Base-by-base conservation (phyloP, 225 moss, liverwort and hornwort species). In the Sphagnum tenellum region DNA sequence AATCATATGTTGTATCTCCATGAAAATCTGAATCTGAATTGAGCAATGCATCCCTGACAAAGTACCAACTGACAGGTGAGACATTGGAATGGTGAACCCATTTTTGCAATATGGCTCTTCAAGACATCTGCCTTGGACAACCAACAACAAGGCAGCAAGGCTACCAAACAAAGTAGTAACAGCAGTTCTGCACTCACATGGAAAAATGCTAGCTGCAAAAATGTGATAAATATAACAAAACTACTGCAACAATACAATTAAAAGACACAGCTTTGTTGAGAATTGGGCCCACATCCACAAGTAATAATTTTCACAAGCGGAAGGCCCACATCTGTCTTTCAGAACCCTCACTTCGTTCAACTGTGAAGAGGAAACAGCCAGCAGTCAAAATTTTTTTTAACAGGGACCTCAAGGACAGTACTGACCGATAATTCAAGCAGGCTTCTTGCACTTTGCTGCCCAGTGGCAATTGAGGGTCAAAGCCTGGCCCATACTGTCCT, bases 401-500 rank as follows among this genome's bases (percentile, higher is more conserved):
- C 3, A 45, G 2, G 2, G 29, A 29, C 46, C 0, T 60, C 53
- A 45, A 45, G 61, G 14, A 61, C 70, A 64, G 54, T 64, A 74
- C 71, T 47, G 69, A 92, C 96, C 88, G 88, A 69, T 96, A 96
- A 67, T 76, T 74, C 73, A 79, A 76, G 64, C 92, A 88, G 60
- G 92, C 82, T 74, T 90, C 87, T 67, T 85, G 86, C 3, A 98
- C 80, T 80, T 74, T 88, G 61, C 76, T 75, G 68, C 96, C 92
- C 72, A 88, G 83, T 57, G 87, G 75, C 64, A 77, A 72, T 45
- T 73, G 57, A 4, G 88, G 81, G 70, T 92, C 87, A 76, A 92
- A 98, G 5, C 96, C 96, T 5, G 92, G 86, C 63, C 96, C 87
- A 70, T 83, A 90, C 50, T 85, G 90, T 67, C 96, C 88, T 54